Evolutionary conservation across 2,329 filamentous ascomycete genomes (phyloP), one percentile per base, ranked within the genome.

Genomic region (Purpureocillium takamizusanense): DNA sequence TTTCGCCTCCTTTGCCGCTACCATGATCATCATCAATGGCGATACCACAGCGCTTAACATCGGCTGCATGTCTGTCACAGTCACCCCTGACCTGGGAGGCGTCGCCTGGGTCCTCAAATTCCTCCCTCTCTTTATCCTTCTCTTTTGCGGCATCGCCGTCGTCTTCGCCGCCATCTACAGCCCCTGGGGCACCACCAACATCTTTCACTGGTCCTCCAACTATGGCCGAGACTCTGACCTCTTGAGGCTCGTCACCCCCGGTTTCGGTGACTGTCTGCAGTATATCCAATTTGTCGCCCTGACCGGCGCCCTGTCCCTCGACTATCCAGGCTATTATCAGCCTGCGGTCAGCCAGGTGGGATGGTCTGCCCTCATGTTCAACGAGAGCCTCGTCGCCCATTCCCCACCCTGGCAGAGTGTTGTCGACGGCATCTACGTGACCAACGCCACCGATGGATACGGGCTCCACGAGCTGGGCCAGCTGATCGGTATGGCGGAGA

Each of bases 141-240:
- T 90, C 3, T 69, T 90, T 31, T 86, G 94, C 33, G 92, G 80
- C 2, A 61, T 88, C 41, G 87, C 89, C 12, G 95, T 90, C 7
- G 68, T 89, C 28, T 79, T 87, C 47, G 88, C 92, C 3, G 85
- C 80, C 36, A 86, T 94, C 29, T 90, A 80, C 56, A 95, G 89
- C 54, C 92, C 92, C 0, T 98, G 92, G 90, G 92, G 92, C 15
- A 86, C 87, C 2, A 78, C 78, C 7, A 85, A 98, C 56, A 72
- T 90, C 15, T 97, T 97, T 58, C 81, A 86, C 48, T 98, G 90
- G 88, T 88, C 87, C n/a, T 94, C 87, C 54, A 98, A 98, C 57
- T 97, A 94, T 57, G 92, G 92, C 28, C 80, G 90, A 49, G 92
- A 98, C 51, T 85, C 86, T 44, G 92, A 98, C 62, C 69, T 95